Conservation (phyloP, 139 green algal species). For the Chlorella vulgaris region DNA sequence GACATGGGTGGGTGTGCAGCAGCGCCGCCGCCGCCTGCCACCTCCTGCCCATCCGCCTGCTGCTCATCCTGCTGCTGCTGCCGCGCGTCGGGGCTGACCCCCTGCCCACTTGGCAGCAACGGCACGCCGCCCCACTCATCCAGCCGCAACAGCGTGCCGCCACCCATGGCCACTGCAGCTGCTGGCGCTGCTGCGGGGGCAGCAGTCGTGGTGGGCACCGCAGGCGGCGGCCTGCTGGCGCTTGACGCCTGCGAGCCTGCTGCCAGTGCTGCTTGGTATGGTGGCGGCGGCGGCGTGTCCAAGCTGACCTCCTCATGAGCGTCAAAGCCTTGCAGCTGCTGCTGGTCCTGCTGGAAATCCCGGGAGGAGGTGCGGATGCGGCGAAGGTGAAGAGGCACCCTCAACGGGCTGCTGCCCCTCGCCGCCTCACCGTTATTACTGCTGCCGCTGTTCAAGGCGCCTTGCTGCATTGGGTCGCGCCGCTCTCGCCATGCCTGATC, state of each 20-base stretch:
- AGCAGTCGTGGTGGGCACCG: background rate
- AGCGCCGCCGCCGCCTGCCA: background rate
- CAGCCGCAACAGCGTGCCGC: background rate
- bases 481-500: background rate
- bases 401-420: background rate
- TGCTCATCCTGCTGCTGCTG: background rate
- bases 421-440: background rate
- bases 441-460: no score
- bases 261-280: no score
- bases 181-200: constrained; percentile 6
- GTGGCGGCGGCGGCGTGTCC: background rate
- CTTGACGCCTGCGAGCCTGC: no score
- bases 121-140: background rate
- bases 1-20: no score
- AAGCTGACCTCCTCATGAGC: background rate
- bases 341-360: background rate
- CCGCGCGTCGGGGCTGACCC: background rate
- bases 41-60: background rate
- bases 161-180: background rate
- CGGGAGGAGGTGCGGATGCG: constrained; percentile 27
- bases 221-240: no score
- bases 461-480: constrained; percentile 1
- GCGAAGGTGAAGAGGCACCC: background rate
- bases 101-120: no score
- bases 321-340: no score